Conservation (phyloP, 2,329 filamentous ascomycete species). For the Sporothrix brunneoviolacea region DNA sequence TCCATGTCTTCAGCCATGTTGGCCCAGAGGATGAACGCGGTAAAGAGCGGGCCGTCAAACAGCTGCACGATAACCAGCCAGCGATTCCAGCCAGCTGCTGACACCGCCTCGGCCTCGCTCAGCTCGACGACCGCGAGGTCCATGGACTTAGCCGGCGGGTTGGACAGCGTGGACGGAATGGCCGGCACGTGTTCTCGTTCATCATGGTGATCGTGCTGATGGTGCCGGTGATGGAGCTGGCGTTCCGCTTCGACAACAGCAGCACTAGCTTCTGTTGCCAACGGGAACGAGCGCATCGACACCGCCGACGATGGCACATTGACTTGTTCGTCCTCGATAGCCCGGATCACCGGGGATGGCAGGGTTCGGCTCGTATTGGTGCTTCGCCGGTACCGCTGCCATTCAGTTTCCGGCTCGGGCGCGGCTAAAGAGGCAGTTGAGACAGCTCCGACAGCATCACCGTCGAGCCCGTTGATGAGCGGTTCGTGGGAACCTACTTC, state of each 20-base stretch:
- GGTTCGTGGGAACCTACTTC: not conserved
- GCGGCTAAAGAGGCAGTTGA: conserved; percentile 8
- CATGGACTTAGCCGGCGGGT: conserved; percentile 4
- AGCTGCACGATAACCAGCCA: conserved; percentile 85
- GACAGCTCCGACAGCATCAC: not conserved
- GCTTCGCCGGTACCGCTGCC: conserved; percentile 51
- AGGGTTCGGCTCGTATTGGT: conserved; percentile 22
- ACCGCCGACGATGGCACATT: conserved; percentile 10
- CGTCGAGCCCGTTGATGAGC: not conserved
- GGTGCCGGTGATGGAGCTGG: not conserved
- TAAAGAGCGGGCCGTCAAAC: conserved; percentile 80
- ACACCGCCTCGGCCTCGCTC: conserved; percentile 12
- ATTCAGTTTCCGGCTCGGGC: conserved; percentile 45
- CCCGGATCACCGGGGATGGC: not conserved
- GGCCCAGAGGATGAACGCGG: conserved; percentile 68
- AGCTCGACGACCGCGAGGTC: conserved; percentile 19
- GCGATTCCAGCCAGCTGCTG: conserved; percentile 60
- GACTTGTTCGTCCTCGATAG: not conserved
- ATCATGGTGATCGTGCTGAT: not conserved
- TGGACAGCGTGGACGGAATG: not conserved
- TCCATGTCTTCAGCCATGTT: conserved; percentile 54
- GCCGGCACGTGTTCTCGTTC: conserved; percentile 1
- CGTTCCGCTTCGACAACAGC: not conserved
- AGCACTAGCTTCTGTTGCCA: not conserved
- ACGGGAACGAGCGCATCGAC: conserved; percentile 1